Conservation (phyloP, 78 protist genomes). For the Isochrysis galbana region DNA sequence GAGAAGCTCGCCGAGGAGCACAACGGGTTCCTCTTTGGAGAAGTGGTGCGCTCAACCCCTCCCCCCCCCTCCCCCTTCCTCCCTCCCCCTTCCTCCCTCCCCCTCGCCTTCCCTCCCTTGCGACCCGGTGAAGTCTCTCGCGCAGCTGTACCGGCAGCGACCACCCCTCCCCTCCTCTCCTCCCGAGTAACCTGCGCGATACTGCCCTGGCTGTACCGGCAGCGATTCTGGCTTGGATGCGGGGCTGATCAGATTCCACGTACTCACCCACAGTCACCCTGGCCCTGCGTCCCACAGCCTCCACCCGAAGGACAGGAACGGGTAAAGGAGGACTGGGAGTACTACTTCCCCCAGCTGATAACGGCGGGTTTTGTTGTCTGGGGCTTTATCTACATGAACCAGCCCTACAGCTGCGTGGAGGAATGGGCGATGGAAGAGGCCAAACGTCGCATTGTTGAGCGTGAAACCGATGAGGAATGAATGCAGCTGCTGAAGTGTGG, state of each 20-base stretch:
- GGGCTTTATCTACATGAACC: not conserved
- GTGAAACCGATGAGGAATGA: too few species aligned
- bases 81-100: not conserved
- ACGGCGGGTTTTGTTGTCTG: not conserved
- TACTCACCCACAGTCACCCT: not conserved
- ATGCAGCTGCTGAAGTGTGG: too few species aligned
- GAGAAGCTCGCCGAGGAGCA: not conserved
- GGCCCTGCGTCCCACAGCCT: not conserved
- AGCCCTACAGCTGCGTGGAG: not conserved
- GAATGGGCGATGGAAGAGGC: not conserved
- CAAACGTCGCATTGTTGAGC: not conserved
- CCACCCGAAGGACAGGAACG: not conserved
- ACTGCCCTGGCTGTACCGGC: too few species aligned
- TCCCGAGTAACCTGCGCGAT: too few species aligned
- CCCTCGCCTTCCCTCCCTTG: not conserved
- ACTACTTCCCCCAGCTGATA: not conserved
- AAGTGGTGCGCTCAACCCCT: not conserved
- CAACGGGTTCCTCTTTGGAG: conserved; percentile 16
- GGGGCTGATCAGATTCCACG: not conserved
- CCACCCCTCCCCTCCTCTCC: too few species aligned
- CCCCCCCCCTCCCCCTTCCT: not conserved
- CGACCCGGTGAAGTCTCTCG: too few species aligned
- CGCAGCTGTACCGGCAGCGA: too few species aligned
- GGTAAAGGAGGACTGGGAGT: conserved; percentile 2
- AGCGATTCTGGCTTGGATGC: too few species aligned